These are phyloP conservation scores for Coniochaeta ligniaria DNA, from an alignment of 2,329 filamentous ascomycete genomes.

Conservation along the genomic window DNA sequence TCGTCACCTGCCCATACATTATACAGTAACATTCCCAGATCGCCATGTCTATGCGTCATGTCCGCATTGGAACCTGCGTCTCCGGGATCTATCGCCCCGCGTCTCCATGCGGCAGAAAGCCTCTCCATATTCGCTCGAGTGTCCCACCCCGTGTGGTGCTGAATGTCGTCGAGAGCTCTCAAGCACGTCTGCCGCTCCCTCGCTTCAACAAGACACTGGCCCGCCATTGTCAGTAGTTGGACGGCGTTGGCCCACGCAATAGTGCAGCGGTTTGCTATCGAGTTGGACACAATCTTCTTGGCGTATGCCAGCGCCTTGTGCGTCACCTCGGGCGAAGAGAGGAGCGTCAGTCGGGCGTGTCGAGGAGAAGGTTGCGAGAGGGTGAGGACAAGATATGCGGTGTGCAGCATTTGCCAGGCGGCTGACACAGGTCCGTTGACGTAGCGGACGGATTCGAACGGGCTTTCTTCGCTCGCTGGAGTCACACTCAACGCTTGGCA, in stretches of 20 bases:
- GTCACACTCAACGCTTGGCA: background rate
- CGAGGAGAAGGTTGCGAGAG: background rate
- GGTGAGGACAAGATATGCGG: background rate
- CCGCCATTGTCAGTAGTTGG: background rate
- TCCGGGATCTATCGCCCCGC: background rate
- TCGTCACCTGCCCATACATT: too few relatives aligned
- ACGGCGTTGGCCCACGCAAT: background rate
- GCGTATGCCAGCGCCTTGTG: background rate
- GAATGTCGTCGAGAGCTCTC: background rate
- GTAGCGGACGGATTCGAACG: background rate
- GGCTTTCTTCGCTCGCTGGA: background rate
- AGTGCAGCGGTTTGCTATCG: background rate
- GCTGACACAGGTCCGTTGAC: slow-evolving; percentile 2
- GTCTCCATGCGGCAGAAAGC: background rate
- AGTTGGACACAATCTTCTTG: background rate
- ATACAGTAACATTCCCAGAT: background rate
- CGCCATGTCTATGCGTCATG: background rate
- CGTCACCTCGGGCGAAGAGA: background rate
- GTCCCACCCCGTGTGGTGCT: background rate
- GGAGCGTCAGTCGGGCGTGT: background rate
- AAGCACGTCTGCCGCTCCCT: background rate
- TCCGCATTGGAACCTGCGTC: background rate
- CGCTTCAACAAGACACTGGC: background rate
- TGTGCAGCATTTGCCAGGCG: slow-evolving; percentile 4
- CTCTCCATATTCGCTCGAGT: background rate